These are phyloP conservation scores for Fusarium sp. DNA, from an alignment of 2,329 filamentous ascomycete genomes.

Conservation along the genomic window DNA sequence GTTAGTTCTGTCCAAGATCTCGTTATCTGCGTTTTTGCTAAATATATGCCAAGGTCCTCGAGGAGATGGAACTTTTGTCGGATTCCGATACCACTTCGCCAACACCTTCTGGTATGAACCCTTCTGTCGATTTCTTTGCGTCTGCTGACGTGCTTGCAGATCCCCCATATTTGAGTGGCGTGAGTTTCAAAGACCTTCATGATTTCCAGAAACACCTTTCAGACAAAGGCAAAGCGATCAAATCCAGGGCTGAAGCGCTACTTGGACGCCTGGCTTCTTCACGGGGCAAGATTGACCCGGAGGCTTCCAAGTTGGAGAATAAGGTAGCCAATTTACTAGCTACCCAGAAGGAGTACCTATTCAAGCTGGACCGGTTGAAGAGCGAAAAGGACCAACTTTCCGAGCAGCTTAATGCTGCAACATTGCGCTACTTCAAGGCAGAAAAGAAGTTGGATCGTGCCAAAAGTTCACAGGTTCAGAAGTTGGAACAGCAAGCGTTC, in stretches of 20 bases:
- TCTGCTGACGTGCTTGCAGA: slow-evolving; percentile 59
- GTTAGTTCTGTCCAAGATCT: slow-evolving; percentile 63
- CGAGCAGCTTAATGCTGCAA: slow-evolving; percentile 89
- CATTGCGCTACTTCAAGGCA: slow-evolving; percentile 91
- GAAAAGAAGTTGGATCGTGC: slow-evolving; percentile 94
- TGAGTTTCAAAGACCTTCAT: slow-evolving; percentile 74
- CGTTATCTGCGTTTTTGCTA: slow-evolving; percentile 20
- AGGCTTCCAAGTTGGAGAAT: slow-evolving; percentile 80
- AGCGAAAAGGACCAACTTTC: slow-evolving; percentile 88
- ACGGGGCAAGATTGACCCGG: slow-evolving; percentile 72
- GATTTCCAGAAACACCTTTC: slow-evolving; percentile 88
- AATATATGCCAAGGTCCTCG: slow-evolving; percentile 65
- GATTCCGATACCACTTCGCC: slow-evolving; percentile 58
- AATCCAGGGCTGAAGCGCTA: slow-evolving; percentile 79
- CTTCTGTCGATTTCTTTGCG: neutral
- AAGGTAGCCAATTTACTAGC: slow-evolving; percentile 83
- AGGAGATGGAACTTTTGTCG: slow-evolving; percentile 75
- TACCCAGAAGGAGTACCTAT: slow-evolving; percentile 84
- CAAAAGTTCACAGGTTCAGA: slow-evolving; percentile 90
- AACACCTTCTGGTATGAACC: slow-evolving; percentile 48
- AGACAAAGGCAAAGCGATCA: slow-evolving; percentile 82
- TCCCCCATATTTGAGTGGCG: slow-evolving; percentile 69
- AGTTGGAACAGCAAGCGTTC: slow-evolving; percentile 90
- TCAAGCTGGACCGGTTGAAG: slow-evolving; percentile 81
- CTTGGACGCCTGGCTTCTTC: slow-evolving; percentile 70